phyloP scores from a whole-genome alignment of 2,329 filamentous ascomycete species.

The Alternaria hordeiaustralica region DNA sequence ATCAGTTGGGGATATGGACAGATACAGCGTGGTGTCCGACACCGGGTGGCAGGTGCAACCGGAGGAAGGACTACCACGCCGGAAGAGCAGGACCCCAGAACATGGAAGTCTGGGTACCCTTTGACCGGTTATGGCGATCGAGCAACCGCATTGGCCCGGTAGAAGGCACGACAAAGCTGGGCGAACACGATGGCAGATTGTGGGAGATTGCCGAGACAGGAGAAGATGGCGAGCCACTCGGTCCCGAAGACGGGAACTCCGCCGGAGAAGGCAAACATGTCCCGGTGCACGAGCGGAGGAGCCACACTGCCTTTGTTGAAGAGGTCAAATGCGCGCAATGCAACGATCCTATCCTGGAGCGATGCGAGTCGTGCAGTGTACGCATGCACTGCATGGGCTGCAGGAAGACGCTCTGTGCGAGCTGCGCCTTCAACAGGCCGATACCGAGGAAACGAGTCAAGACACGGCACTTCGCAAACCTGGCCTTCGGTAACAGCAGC shows the following conservation, averaged over 20 bases:
- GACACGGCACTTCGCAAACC: slow-evolving; percentile 46
- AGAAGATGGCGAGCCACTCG: slow-evolving; percentile 62
- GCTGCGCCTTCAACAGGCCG: slow-evolving; percentile 64
- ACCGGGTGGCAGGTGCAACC: slow-evolving; percentile 62
- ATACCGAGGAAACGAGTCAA: slow-evolving; percentile 52
- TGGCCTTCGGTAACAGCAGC: slow-evolving; percentile 43
- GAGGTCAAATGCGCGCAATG: slow-evolving; percentile 62
- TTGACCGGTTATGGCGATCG: slow-evolving; percentile 65
- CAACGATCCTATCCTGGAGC: slow-evolving; percentile 59
- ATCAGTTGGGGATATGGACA: slow-evolving; percentile 66
- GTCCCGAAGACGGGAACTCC: slow-evolving; percentile 54
- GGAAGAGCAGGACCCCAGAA: slow-evolving; percentile 62
- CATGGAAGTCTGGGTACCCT: slow-evolving; percentile 67
- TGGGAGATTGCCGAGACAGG: slow-evolving; percentile 65
- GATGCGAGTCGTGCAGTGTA: slow-evolving; percentile 67
- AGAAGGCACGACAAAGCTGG: slow-evolving; percentile 37
- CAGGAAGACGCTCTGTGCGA: slow-evolving; percentile 65
- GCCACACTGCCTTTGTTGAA: slow-evolving; percentile 61
- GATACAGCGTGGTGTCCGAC: slow-evolving; percentile 68
- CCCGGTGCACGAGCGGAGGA: slow-evolving; percentile 61
- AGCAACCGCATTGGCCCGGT: slow-evolving; percentile 63
- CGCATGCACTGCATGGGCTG: slow-evolving; percentile 68
- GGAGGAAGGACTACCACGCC: slow-evolving; percentile 63
- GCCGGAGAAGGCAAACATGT: slow-evolving; percentile 61
- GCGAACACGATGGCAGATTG: slow-evolving; percentile 56